phyloP scores from a whole-genome alignment of 2,329 filamentous ascomycete genomes.

The Thielaviopsis ethacetica region DNA sequence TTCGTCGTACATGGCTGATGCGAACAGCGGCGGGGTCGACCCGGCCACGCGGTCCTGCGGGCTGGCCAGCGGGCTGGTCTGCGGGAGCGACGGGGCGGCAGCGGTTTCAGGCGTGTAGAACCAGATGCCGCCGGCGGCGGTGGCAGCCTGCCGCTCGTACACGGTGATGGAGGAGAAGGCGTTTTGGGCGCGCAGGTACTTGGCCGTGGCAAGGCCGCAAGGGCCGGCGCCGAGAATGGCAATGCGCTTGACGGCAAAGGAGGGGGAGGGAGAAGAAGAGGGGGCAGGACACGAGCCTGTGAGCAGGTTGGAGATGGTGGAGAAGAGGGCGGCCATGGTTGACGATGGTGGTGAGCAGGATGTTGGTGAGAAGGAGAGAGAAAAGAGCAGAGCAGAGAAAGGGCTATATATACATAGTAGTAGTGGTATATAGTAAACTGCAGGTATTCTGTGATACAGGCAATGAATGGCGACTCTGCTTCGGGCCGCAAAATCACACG shows the following conservation, averaged over 20 bases:
- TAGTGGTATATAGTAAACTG: not conserved
- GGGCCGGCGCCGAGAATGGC: conserved; percentile 76
- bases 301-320: not conserved
- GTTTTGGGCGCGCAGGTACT: conserved; percentile 58
- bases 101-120: conserved; percentile 46
- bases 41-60: conserved; percentile 30
- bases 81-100: conserved; percentile 42
- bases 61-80: conserved; percentile 49
- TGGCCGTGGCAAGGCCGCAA: conserved; percentile 60
- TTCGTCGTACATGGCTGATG: conserved; percentile 69
- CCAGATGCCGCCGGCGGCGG: conserved; percentile 63
- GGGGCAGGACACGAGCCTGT: not conserved
- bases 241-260: conserved; percentile 41
- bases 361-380: not conserved
- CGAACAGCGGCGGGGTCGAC: conserved; percentile 40
- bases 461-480: not conserved
- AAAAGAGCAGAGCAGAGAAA: not conserved
- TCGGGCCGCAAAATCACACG: not conserved
- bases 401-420: not conserved
- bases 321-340: conserved; percentile 2
- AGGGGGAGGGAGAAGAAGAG: conserved; percentile 1
- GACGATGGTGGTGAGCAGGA: not conserved
- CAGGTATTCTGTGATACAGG: not conserved
- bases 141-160: conserved; percentile 60
- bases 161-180: conserved; percentile 53